Evolutionary conservation across 805 yeast genomes (phyloP), one percentile per base, ranked within the genome.

Genomic region (Zygosaccharomyces kombuchaensis): DNA sequence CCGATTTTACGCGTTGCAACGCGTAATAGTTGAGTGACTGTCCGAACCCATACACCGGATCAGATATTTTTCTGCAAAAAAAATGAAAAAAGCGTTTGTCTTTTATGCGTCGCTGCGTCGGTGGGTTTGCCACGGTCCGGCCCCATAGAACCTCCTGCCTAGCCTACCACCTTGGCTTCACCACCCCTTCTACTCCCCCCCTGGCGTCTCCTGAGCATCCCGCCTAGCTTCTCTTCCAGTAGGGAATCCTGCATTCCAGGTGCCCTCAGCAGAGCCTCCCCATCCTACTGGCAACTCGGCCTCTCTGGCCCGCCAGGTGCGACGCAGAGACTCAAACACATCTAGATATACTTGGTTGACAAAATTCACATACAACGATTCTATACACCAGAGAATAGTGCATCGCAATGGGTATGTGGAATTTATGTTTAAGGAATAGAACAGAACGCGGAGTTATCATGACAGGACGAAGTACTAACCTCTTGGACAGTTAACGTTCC

Each of bases 401-500:
- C 34, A 38, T 27, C 41, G 34, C 23, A 17, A 38, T 38, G 41
- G 41, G 41, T 40, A 40, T 31, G 36, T 40, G 30, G 29, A 21
- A 22, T 30, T 40, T 36, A 16, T 16, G 34, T 19, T 16, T 30
- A 19, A 19, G 16, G 21, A 21, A 29, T 22, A n/a, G 16, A 13
- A n/a, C 22, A 6, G 30, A 31, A 22, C 3, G 21, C 21, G 7
- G 31, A 13, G 6, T 26, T 10, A 26, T 8, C 14, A 12, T 14
- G 14, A 12, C 13, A 10, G 34, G 31, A 38, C 22, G 34, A 16
- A 38, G 13, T 44, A 32, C 36, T 37, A 44, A 27, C 39, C 30
- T 38, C 46, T 40, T 36, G 32, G 56, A 52, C 73, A 91, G 99
- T 93, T 81, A 93, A 93, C 95, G 95, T 93, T 81, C 99, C 99